Base-by-base conservation (phyloP, 2,329 filamentous ascomycete genomes). In the Phoma sp. region DNA sequence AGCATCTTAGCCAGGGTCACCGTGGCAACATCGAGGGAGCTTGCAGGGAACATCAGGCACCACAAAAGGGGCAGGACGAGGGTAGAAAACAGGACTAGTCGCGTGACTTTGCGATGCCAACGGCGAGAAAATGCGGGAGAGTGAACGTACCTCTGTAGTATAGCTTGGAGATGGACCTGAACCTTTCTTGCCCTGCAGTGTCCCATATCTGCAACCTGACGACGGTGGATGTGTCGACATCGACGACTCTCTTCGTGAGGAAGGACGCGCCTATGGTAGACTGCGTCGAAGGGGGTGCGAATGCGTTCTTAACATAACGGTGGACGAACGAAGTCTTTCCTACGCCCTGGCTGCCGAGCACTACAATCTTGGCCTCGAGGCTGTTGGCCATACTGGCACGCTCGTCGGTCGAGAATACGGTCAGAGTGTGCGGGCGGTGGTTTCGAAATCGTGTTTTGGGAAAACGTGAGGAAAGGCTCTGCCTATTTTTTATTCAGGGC, bases 201-300 rank as follows among this genome's bases (percentile, higher is more conserved):
- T 97, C 93, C 93, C 93, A 97, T 64, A 97, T 96, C 72, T 97
- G 93, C 33, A 97, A 82, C n/a, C 93, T 87, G 32, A 97, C 92
- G 22, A 90, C 83, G 1, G 92, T 95, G 68, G 94, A 91, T 21
- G 89, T 91, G 73, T 96, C 91, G 58, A 85, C 86, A 76, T 97
- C 93, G 46, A 80, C 73, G 15, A 89, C 83, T 37, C 91, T 78
- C 58, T 89, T 85, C 25, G 90, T 87, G 39, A 92, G 76, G 60
- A 84, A 82, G 24, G 80, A 79, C 69, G 80, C 80, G 60, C 80
- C 80, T 58, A 82, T 76, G 13, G 80, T 82, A 8, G 78, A 79
- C 52, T 78, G 77, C 13, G 78, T 79, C 22, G 75, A 75, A 15
- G 77, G 77, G 6, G 88, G 88, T 61, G 86, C 84, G 75, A 90